phyloP scores from a whole-genome alignment of 441 rosid genomes.

The Aquilaria agallochum region DNA sequence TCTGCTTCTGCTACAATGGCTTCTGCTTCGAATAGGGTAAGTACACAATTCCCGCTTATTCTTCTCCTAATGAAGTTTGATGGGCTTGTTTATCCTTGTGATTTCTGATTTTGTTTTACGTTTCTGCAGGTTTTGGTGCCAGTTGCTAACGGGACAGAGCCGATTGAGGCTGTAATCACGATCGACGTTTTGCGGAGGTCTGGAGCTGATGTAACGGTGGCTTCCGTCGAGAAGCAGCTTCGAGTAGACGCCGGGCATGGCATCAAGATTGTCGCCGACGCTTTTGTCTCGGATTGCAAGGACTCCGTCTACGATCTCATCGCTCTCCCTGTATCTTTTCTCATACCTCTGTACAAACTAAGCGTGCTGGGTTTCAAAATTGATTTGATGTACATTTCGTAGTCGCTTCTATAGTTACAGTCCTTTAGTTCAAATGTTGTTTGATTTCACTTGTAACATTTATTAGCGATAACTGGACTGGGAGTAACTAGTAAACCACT shows the following conservation, averaged over 20 bases:
- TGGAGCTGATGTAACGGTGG: conserved; percentile 82
- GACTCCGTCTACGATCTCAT: conserved; percentile 67
- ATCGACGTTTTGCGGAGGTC: conserved; percentile 76
- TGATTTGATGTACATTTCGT: too few relatives aligned
- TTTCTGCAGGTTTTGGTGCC: conserved; percentile 73
- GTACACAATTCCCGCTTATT: too few relatives aligned
- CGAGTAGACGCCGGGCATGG: conserved; percentile 67
- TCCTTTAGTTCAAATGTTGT: neutral
- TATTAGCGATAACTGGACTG: neutral
- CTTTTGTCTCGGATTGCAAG: conserved; percentile 47
- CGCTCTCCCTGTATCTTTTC: conserved; percentile 61
- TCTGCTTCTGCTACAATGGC: conserved; percentile 47
- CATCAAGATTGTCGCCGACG: conserved; percentile 71
- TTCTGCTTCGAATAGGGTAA: conserved; percentile 52
- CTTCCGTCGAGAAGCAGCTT: conserved; percentile 69
- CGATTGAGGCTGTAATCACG: conserved; percentile 85
- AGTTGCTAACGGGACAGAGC: conserved; percentile 87
- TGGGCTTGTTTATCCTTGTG: neutral
- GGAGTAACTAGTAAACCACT: neutral
- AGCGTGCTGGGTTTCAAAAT: neutral
- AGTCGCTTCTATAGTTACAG: too few relatives aligned
- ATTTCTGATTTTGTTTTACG: neutral
- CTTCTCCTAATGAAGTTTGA: neutral
- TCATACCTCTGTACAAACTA: neutral
- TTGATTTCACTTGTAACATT: neutral